A percentile compares a stretch with the other conserved stretches of the same genome.
phyloP scores from a whole-genome alignment of 805 yeast genomes.

The Ascoidea tarda region DNA sequence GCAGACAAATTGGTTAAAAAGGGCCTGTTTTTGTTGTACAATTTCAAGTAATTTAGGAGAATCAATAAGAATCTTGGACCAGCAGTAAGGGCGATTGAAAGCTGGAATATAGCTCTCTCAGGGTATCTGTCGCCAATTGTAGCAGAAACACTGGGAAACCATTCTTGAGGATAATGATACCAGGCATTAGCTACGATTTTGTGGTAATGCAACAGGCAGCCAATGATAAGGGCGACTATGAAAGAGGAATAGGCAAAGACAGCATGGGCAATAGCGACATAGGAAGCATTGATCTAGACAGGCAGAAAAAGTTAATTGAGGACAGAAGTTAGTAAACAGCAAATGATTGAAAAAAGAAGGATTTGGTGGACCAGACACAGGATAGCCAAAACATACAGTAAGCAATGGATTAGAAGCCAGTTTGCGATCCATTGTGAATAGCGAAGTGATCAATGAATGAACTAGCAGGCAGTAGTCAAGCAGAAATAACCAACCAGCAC shows the following conservation, averaged over 20 bases:
- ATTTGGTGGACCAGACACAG: too few species aligned
- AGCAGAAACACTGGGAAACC: constrained; percentile 97
- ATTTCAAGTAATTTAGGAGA: constrained; percentile 34
- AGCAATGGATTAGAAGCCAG: too few species aligned
- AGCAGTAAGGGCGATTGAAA: constrained; percentile 81
- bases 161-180: constrained; percentile 90
- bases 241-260: constrained; percentile 64
- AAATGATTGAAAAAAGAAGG: too few species aligned
- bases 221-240: constrained; percentile 57
- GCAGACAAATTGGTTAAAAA: constrained; percentile 24
- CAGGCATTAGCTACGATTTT: constrained; percentile 81
- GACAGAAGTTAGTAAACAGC: too few species aligned
- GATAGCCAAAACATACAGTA: too few species aligned
- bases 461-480: too few species aligned
- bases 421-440: too few species aligned
- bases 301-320: too few species aligned
- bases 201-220: constrained; percentile 64
- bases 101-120: constrained; percentile 84
- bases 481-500: too few species aligned
- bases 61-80: constrained; percentile 77
- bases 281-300: constrained; percentile 38
- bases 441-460: too few species aligned
- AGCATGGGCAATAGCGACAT: constrained; percentile 61
- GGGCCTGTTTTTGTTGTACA: constrained; percentile 20
- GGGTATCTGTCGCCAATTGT: constrained; percentile 96